A percentile compares a stretch with the other conserved stretches of the same genome.
phyloP scores from a whole-genome alignment of 78 protist genomes.

The Dictyostelium purpureum region DNA sequence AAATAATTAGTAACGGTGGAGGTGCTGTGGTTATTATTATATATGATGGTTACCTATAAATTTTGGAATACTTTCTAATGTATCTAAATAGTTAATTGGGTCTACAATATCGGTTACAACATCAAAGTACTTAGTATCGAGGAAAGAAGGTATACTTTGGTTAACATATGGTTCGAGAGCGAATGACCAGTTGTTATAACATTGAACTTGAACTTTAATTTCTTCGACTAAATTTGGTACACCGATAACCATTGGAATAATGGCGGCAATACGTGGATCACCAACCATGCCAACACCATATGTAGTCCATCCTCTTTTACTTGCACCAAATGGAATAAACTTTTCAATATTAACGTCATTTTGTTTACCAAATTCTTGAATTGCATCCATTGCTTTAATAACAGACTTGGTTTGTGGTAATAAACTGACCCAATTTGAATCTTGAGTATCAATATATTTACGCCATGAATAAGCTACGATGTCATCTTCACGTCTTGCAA shows the following conservation, averaged over 20 bases:
- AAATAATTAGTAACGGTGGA: too few species aligned
- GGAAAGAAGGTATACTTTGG: not conserved
- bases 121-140: not conserved
- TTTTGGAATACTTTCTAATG: conserved; percentile 13
- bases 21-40: too few species aligned
- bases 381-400: conserved; percentile 42
- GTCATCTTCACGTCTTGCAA: conserved; percentile 47
- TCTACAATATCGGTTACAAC: conserved; percentile 27
- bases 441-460: not conserved
- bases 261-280: conserved; percentile 60
- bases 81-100: not conserved
- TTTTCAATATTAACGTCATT: not conserved
- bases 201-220: not conserved
- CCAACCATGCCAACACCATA: conserved; percentile 65
- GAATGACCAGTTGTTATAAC: conserved; percentile 44
- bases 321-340: conserved; percentile 29
- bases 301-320: conserved; percentile 64
- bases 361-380: conserved; percentile 37
- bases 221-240: not conserved
- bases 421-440: not conserved
- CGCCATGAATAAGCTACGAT: conserved; percentile 53
- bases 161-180: conserved; percentile 16
- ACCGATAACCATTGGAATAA: conserved; percentile 65
- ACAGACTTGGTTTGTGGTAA: conserved; percentile 1
- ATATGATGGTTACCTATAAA: too few species aligned